Evolutionary conservation across 208 protist genomes (phyloP), one percentile per base, ranked within the genome.

Genomic region (Leishmania mexicana): DNA sequence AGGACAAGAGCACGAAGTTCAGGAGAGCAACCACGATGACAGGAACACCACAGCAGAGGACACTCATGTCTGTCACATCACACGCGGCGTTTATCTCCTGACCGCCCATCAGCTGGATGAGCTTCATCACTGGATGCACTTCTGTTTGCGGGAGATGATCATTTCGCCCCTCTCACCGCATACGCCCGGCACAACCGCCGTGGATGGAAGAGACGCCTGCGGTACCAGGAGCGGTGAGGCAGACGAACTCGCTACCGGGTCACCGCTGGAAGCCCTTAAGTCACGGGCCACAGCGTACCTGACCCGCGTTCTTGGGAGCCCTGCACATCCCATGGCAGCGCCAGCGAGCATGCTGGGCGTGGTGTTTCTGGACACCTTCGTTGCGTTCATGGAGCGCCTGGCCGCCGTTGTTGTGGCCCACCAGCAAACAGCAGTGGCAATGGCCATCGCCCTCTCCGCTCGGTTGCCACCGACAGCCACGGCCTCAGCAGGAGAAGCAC

Each of bases 381-480:
- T 80, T n/a, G 35, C 74, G 3, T 21, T 83, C 35, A 86, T 86
- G 83, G 72, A 83, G 31, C 54, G 75, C 21, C 40, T 86, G 17
- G 11, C 74, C 38, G 10, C 73, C 0, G 4, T 80, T 31, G 17
- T 83, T 2, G 78, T 68, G 4, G 62, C 75, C 2, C 78, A 79
- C 17, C 78, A 83, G 35, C 42, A 62, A 47, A 72, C 78, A 24
- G 78, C 57, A 7, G 28, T 72, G 45, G 62, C 83, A 45, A 86
- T 86, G 78, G 62, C 79, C 21, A 65, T 79, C 78, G 54, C 73
- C 28, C 67, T 83, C 54, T 68, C 47, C 45, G 83, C 73, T 7
- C 83, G 78, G 5, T 21, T 70, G 62, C 65, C 58, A 64, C 45
- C 42, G 62, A 81, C 11, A 35, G 53, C 35, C 38, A n/a, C 31